Base-by-base conservation (phyloP, 1,284 basidiomycete species). In the Microbotryomycetes sp. region DNA sequence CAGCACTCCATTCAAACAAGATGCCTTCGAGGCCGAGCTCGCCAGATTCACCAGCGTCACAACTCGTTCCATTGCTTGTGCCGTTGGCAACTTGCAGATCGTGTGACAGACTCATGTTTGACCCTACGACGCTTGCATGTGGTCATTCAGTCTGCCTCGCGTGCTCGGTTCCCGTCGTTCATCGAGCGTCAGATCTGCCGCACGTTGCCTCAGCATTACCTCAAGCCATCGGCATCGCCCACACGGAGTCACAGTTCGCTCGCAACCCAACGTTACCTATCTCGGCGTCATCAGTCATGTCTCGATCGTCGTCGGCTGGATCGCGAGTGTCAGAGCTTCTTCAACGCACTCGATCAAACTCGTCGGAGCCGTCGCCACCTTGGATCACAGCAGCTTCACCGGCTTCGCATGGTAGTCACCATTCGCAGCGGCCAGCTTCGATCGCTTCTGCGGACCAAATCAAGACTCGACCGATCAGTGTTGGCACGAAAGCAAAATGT, bases 71-170 rank as follows among this genome's bases (percentile, higher is more conserved):
- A 3, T 42, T 36, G 15, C 58, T 76, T 25, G 56, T 76, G 49
- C 59, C 75, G 45, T 50, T 78, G 28, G 68, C 81, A 58, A 64
- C 67, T 49, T 81, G 82, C 68, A 77, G 79, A 0, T 72, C 77
- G 53, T 83, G 82, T 59, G 71, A 70, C 6, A 48, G 71, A 15
- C 55, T 75, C 48, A 75, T 82, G 28, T 58, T 70, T 30, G 73
- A 77, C 1, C 83, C 83, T 0, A 77, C 80, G 12, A 84, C 83
- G 0, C 78, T 84, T 49, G 77, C 76, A 30, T 84, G 83, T 63
- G 83, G 83, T 3, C 83, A 84, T 65, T 79, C 83, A 26, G 68
- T 83, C 53, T 84, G 83, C 50, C 32, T 65, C n/a, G 51, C 42
- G 14, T 72, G 71, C 58, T 52, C 59, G n/a, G 51, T 29, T 25